These are phyloP conservation scores for Spathaspora sp. DNA, from an alignment of 805 yeast species.

Conservation along the genomic window DNA sequence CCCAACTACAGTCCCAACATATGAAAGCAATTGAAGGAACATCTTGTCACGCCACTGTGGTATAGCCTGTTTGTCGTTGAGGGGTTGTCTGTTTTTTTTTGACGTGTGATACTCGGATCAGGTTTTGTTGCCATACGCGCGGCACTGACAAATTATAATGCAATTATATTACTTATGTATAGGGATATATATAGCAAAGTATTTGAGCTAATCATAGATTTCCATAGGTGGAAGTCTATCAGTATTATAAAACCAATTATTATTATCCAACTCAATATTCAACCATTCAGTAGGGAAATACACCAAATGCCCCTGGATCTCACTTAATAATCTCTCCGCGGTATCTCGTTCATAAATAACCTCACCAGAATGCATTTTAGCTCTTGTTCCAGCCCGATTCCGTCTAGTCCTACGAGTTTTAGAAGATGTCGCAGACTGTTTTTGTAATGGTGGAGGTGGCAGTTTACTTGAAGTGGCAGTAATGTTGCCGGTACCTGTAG, in stretches of 20 bases:
- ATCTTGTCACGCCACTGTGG: slow-evolving; percentile 12
- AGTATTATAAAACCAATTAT: slow-evolving; percentile 92
- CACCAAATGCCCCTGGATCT: slow-evolving; percentile 83
- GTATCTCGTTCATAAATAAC: slow-evolving; percentile 67
- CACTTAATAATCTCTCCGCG: slow-evolving; percentile 67
- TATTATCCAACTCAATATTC: slow-evolving; percentile 77
- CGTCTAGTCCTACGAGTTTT: slow-evolving; percentile 13
- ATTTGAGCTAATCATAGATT: slow-evolving; percentile 60
- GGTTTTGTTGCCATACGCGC: no score
- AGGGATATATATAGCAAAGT: neutral
- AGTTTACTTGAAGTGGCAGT: neutral
- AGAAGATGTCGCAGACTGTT: neutral
- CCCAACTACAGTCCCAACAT: slow-evolving; percentile 35
- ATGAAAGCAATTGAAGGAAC: slow-evolving; percentile 39
- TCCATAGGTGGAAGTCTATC: slow-evolving; percentile 95
- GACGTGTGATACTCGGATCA: neutral
- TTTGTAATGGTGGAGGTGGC: neutral
- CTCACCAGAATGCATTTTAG: slow-evolving; percentile 36
- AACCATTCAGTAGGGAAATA: slow-evolving; percentile 94
- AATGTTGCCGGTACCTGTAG: neutral
- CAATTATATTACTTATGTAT: no score
- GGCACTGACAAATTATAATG: no score
- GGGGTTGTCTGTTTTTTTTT: neutral
- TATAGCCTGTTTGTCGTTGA: neutral
- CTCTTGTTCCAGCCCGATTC: slow-evolving; percentile 35